Evolutionary conservation across 1,139 yeast genomes (phyloP), one percentile per base, ranked within the genome.

Genomic region (Yamadazyma dendronema): DNA sequence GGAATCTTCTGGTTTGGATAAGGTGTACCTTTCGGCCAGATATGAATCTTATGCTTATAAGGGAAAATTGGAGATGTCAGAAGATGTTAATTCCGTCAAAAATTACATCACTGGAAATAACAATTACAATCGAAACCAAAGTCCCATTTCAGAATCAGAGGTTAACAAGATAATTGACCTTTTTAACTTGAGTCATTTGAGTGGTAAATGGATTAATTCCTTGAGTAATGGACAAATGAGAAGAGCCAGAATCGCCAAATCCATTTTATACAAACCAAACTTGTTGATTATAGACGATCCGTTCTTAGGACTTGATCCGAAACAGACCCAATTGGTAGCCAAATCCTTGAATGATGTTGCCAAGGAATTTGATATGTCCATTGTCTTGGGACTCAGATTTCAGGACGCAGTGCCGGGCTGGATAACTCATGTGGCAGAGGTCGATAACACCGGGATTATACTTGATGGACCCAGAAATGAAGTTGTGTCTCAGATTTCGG

Each of bases 191-290:
- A 58, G 56, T 6, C 81, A 77, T 2, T 62, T 88, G 39, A 68
- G 77, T 38, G 66, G 77, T 39, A 74, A 87, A 43, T 90, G 95
- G 89, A 78, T 87, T 32, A 87, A 87, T 57, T 86, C 94, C 0
- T 67, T 92, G 34, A 85, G 96, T 58, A 92, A 92, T 56, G 98
- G 98, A 0, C 98, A 92, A 59, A 80, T 86, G 58, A 72, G 98
- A 48, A 68, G 98, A 34, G 96, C 97, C 0, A 70, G 96, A 43
- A 66, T 92, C 22, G 97, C 97, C 0, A 74, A 77, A 44, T 78
- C 90, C 0, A 54, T 92, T 36, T 71, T 88, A 36, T 66, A 69
- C 37, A 66, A 75, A 34, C 96, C 97, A 0, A 67, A 68, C 29
- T 49, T 89, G 17, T 63, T 89, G 40, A 57, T 90, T 9, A 72